Conservation (phyloP, 163 green algal genomes). For the Smithsoniella earleae region DNA sequence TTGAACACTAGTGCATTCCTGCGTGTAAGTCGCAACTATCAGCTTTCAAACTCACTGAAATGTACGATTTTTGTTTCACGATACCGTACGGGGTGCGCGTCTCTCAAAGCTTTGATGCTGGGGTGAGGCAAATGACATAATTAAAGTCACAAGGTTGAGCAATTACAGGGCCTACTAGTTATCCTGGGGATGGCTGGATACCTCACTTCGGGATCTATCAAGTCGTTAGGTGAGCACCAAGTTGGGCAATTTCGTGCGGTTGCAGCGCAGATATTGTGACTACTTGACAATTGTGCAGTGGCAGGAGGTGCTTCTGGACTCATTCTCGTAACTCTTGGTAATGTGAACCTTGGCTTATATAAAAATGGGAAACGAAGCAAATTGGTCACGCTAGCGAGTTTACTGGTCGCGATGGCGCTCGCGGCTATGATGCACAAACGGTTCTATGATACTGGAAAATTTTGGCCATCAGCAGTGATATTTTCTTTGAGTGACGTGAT, state of each 20-base stretch:
- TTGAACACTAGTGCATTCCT: too few species aligned
- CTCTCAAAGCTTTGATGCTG: not conserved
- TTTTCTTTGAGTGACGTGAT: conserved; percentile 33
- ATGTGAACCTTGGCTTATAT: conserved; percentile 29
- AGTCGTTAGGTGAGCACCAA: conserved; percentile 13
- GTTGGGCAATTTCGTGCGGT: not conserved
- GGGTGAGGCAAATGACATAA: not conserved
- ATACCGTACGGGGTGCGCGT: conserved; percentile 34
- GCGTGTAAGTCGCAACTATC: too few species aligned
- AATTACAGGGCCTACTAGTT: conserved; percentile 31
- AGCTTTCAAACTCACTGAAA: too few species aligned
- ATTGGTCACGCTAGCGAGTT: conserved; percentile 23
- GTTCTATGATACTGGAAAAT: conserved; percentile 34
- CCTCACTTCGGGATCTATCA: conserved; percentile 32
- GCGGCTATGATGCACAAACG: conserved; percentile 34
- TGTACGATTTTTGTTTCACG: conserved; percentile 47
- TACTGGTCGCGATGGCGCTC: conserved; percentile 20
- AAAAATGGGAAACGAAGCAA: conserved; percentile 32
- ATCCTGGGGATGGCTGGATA: conserved; percentile 37
- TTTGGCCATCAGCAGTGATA: conserved; percentile 37
- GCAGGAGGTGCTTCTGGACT: conserved; percentile 13
- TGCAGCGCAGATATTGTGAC: not conserved
- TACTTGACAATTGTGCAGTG: conserved; percentile 9
- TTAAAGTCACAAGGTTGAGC: not conserved
- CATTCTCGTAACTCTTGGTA: not conserved